These are phyloP conservation scores for Mariannaea elegans DNA, from an alignment of 2,329 filamentous ascomycete genomes.

Conservation along the genomic window DNA sequence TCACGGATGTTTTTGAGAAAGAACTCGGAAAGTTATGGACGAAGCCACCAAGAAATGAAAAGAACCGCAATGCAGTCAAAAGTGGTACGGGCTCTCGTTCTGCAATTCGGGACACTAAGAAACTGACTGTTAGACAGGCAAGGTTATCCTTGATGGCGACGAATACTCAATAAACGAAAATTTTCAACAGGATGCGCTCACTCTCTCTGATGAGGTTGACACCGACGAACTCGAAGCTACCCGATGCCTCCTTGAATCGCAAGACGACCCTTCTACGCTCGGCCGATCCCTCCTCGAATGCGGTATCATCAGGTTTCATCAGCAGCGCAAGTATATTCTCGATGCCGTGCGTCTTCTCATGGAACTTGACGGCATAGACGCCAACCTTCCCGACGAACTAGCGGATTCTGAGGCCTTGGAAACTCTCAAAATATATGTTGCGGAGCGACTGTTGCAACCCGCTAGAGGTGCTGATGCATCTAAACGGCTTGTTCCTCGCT, in stretches of 20 bases:
- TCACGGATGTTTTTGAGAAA: constrained; percentile 75
- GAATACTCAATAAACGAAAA: constrained; percentile 86
- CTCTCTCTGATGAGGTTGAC: constrained; percentile 87
- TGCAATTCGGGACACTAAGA: constrained; percentile 9
- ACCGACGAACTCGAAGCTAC: constrained; percentile 90
- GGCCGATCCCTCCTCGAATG: constrained; percentile 80
- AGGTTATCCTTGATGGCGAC: constrained; percentile 74
- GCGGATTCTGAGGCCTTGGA: constrained; percentile 48
- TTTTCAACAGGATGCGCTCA: constrained; percentile 83
- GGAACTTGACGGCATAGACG: constrained; percentile 65
- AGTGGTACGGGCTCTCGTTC: constrained; percentile 60
- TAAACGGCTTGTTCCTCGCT: constrained; percentile 75
- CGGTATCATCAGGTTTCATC: constrained; percentile 87
- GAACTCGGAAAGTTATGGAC: constrained; percentile 78
- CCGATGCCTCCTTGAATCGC: constrained; percentile 76
- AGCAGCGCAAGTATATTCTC: constrained; percentile 82
- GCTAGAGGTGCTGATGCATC: constrained; percentile 49
- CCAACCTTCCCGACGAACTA: constrained; percentile 68
- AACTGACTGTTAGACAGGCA: constrained; percentile 63
- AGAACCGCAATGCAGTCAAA: constrained; percentile 76
- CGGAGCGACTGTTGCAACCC: constrained; percentile 44
- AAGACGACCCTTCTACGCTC: constrained; percentile 72
- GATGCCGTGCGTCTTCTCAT: constrained; percentile 85
- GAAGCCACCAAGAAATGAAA: constrained; percentile 77
- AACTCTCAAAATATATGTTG: constrained; percentile 47